These are phyloP conservation scores for Naganishia albida DNA, from an alignment of 1,284 basidiomycete species.

Conservation along the genomic window DNA sequence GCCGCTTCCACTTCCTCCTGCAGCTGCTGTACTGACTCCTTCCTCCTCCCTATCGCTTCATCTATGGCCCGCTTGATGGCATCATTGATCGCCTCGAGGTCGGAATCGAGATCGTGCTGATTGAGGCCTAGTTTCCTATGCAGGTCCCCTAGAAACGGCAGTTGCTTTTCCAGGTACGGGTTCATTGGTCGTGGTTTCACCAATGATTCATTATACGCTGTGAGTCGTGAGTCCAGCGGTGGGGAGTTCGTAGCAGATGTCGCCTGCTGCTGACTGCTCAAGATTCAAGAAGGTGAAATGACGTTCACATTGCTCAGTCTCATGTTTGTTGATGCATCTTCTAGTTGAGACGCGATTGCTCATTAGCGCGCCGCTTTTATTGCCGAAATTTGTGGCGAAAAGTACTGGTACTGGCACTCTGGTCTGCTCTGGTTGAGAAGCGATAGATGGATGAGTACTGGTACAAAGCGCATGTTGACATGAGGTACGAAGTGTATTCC, in stretches of 20 bases:
- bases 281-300: constrained; percentile 5
- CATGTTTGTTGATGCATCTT: constrained; percentile 18
- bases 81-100: constrained; percentile 30
- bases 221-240: not conserved
- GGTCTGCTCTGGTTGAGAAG: no score
- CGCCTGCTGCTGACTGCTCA: not conserved
- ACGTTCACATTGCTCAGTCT: not conserved
- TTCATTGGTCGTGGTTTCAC: constrained; percentile 19
- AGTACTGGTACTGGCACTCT: no score
- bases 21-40: constrained; percentile 25
- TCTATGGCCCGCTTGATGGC: constrained; percentile 31
- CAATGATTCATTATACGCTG: not conserved
- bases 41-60: constrained; percentile 21
- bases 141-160: constrained; percentile 28
- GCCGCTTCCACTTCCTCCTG: constrained; percentile 24
- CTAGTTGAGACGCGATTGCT: not conserved
- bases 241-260: not conserved
- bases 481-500: no score
- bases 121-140: constrained; percentile 29
- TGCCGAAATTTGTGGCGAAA: no score
- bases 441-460: no score
- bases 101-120: constrained; percentile 22
- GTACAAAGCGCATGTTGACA: no score
- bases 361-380: not conserved
- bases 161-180: constrained; percentile 30